These are phyloP conservation scores for Orbilia blumenaviensis DNA, from an alignment of 2,329 filamentous ascomycete species.

Conservation along the genomic window DNA sequence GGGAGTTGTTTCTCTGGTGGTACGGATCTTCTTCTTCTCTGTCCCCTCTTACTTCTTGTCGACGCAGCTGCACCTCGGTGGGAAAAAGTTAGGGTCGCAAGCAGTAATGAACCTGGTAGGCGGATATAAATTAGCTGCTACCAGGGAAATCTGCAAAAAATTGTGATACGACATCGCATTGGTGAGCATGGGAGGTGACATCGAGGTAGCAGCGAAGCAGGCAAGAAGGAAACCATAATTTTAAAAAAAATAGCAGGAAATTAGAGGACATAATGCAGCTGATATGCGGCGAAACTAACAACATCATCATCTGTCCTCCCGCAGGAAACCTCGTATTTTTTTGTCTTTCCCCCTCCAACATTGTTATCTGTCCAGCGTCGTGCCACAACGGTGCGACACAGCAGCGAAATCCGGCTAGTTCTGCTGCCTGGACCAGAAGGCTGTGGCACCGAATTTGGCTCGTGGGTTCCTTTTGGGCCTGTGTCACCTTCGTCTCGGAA, in stretches of 20 bases:
- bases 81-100: background rate
- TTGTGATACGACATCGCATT: conserved; percentile 29
- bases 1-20: conserved; percentile 12
- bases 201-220: no score
- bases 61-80: background rate
- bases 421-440: conserved; percentile 12
- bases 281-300: conserved; percentile 5
- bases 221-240: background rate
- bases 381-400: conserved; percentile 33
- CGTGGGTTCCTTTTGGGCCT: conserved; percentile 32
- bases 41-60: background rate
- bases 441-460: conserved; percentile 35
- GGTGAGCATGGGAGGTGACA: conserved; percentile 24
- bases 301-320: background rate
- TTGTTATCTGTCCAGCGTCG: conserved; percentile 16
- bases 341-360: no score
- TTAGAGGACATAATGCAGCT: conserved; percentile 5
- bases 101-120: background rate
- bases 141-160: background rate
- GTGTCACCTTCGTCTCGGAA: conserved; percentile 43
- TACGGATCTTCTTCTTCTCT: conserved; percentile 4
- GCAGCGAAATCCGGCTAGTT: conserved; percentile 33
- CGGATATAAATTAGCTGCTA: conserved; percentile 1
- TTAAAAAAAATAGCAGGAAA: background rate
- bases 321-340: conserved; percentile 5